Percentiles rank a stretch among this genome's conserved stretches.
These are phyloP conservation scores for Claviceps spartinae DNA, from an alignment of 2,329 filamentous ascomycete genomes.

Conservation along the genomic window DNA sequence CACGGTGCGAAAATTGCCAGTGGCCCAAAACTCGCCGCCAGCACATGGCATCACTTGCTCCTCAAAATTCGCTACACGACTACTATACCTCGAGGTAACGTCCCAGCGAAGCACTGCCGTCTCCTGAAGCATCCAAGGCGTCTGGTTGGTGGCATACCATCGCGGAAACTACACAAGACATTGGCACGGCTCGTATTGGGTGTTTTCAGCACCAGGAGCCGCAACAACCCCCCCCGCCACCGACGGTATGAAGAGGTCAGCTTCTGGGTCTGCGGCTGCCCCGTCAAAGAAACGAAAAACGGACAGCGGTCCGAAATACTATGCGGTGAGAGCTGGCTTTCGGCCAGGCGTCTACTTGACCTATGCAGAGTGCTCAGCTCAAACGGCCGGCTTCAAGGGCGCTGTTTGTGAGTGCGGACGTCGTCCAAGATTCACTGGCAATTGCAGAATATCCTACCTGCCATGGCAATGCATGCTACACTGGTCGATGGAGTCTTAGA, in stretches of 20 bases:
- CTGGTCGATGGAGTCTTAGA: too few species aligned
- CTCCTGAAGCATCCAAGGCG: background rate
- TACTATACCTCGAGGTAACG: background rate
- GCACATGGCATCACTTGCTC: background rate
- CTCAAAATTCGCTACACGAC: background rate
- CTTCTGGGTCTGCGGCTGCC: slow-evolving; percentile 10
- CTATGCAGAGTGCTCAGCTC: slow-evolving; percentile 47
- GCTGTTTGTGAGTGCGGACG: slow-evolving; percentile 47
- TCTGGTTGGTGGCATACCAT: background rate
- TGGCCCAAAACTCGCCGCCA: slow-evolving; percentile 7
- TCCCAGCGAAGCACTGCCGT: background rate
- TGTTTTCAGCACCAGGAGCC: slow-evolving; percentile 7
- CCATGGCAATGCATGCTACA: too few species aligned
- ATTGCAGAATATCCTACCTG: background rate
- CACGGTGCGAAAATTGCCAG: slow-evolving; percentile 12
- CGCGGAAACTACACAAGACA: background rate
- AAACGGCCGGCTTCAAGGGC: slow-evolving; percentile 47
- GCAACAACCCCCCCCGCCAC: background rate
- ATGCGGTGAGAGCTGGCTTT: slow-evolving; percentile 45
- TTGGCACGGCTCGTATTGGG: slow-evolving; percentile 9
- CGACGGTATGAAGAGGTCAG: slow-evolving; percentile 19
- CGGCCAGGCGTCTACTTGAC: slow-evolving; percentile 47
- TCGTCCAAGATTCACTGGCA: too few species aligned
- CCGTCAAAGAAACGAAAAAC: slow-evolving; percentile 34
- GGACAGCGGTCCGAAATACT: slow-evolving; percentile 41